Evolutionary conservation across 305 asterid genomes (phyloP).

Genomic region (Fraxinus dipetala): DNA sequence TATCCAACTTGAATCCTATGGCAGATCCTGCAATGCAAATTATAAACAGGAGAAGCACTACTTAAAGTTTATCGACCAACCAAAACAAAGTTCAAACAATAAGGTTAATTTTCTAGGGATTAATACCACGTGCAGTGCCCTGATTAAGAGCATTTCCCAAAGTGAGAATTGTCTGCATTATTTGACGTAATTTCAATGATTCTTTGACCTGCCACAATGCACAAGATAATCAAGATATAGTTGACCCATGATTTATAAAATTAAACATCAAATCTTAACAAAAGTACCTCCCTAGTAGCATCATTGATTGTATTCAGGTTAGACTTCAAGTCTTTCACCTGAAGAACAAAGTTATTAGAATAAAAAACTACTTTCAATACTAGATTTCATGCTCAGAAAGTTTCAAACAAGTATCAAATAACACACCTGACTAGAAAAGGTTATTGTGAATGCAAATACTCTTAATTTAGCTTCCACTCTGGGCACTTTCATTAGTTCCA

Average conservation of each 20-base stretch:
- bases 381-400: conserved; percentile 21
- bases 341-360: conserved; percentile 30
- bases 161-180: conserved; percentile 97
- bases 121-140: conserved; percentile 95
- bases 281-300: conserved; percentile 84
- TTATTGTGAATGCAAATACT: conserved; percentile 92
- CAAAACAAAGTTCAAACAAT: conserved; percentile 9
- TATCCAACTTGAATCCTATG: conserved; percentile 95
- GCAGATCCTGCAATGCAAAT: conserved; percentile 75
- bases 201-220: conserved; percentile 72
- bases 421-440: conserved; percentile 80
- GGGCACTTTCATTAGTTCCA: conserved; percentile 97
- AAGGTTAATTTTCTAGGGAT: conserved; percentile 18
- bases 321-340: conserved; percentile 80
- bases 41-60: conserved; percentile 18
- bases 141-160: conserved; percentile 97
- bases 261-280: conserved; percentile 18
- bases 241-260: conserved; percentile 9
- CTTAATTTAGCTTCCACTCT: conserved; percentile 97
- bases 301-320: conserved; percentile 72
- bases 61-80: conserved; percentile 19
- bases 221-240: conserved; percentile 28
- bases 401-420: conserved; percentile 19
- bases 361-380: conserved; percentile 18
- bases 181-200: conserved; percentile 77